Evolutionary conservation across 352 stramenopile genomes (phyloP).

Genomic region (Globisporangium canariense): DNA sequence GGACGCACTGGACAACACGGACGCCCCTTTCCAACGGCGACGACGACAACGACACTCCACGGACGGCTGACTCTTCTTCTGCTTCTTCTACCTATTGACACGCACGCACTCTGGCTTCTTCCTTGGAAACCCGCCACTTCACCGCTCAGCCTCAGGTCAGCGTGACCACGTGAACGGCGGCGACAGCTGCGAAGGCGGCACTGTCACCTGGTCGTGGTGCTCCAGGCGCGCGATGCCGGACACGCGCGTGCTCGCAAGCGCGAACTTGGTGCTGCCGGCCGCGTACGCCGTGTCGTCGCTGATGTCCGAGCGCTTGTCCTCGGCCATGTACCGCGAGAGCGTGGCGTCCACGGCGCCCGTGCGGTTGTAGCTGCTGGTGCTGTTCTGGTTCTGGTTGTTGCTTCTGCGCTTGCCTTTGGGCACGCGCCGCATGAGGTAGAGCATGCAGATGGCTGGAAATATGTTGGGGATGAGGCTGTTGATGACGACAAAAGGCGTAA

Average conservation of each 20-base stretch:
- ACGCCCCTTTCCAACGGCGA: conserved; percentile 1
- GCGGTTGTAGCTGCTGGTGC: conserved; percentile 17
- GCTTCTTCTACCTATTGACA: conserved; percentile 7
- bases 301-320: conserved; percentile 23
- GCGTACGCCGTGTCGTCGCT: conserved; percentile 19
- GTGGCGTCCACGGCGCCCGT: conserved; percentile 21
- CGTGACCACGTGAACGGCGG: conserved; percentile 18
- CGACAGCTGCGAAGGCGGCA: conserved; percentile 2
- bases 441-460: conserved; percentile 87
- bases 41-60: conserved; percentile 5
- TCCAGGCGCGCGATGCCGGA: conserved; percentile 19
- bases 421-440: conserved; percentile 85
- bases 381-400: conserved; percentile 3
- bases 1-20: conserved; percentile 13
- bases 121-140: neutral
- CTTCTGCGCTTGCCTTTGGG: conserved; percentile 20
- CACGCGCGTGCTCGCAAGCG: conserved; percentile 17
- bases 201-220: conserved; percentile 14
- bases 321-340: conserved; percentile 65
- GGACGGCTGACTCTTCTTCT: conserved; percentile 2
- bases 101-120: conserved; percentile 8
- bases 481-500: conserved; percentile 67
- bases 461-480: conserved; percentile 80
- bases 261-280: conserved; percentile 17
- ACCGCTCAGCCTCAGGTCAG: neutral